Conservation (phyloP, 208 protist species). For the Crithidia acanthocephali region DNA sequence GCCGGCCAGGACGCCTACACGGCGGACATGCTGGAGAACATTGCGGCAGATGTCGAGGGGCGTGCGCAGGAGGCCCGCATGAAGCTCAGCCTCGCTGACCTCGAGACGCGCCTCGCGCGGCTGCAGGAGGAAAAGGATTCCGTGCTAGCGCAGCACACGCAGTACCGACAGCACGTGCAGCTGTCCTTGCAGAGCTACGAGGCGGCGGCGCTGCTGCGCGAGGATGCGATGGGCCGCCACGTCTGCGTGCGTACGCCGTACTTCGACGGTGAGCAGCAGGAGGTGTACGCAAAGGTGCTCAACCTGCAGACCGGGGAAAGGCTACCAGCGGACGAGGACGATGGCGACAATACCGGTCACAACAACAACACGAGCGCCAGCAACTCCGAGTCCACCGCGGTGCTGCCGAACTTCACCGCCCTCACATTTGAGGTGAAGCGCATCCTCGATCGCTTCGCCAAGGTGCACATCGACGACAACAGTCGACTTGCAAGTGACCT, state of each 20-base stretch:
- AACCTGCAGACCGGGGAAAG: constrained; percentile 33
- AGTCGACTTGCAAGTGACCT: constrained; percentile 41
- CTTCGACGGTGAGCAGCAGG: constrained; percentile 33
- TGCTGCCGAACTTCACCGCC: constrained; percentile 32
- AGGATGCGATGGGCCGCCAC: constrained; percentile 64
- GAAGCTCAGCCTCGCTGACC: constrained; percentile 68
- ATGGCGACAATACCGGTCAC: neutral
- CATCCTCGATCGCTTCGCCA: constrained; percentile 36
- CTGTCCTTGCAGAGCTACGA: constrained; percentile 54
- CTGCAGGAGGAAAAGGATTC: constrained; percentile 65
- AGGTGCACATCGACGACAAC: constrained; percentile 52
- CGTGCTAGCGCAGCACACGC: constrained; percentile 75
- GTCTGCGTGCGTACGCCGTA: constrained; percentile 57
- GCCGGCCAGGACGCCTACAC: constrained; percentile 41
- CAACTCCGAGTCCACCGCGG: neutral
- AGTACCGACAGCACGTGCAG: constrained; percentile 78
- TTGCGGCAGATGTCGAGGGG: constrained; percentile 75
- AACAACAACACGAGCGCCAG: neutral
- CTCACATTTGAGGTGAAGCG: constrained; percentile 40
- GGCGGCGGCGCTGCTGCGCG: constrained; percentile 34
- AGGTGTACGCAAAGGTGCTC: constrained; percentile 25
- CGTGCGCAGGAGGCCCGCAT: constrained; percentile 72
- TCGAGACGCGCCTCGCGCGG: constrained; percentile 52
- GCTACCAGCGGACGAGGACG: neutral
- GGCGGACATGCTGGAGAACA: constrained; percentile 59